Evolutionary conservation across 2,329 filamentous ascomycete species (phyloP).

Genomic region (Pseudogymnoascus sp.): DNA sequence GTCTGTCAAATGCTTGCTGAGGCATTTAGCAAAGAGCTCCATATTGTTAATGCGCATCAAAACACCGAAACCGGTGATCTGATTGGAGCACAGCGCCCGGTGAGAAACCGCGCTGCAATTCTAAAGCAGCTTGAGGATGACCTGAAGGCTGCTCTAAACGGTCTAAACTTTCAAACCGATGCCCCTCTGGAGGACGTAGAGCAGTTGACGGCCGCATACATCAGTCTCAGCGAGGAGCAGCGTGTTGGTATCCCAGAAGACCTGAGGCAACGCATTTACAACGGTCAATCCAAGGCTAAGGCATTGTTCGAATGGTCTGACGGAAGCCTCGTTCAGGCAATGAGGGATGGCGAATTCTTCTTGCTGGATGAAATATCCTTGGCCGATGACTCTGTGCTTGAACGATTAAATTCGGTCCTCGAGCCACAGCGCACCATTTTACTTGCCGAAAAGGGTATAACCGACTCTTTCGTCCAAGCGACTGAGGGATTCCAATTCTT

Average conservation of each 20-base stretch:
- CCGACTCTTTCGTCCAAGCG: conserved; percentile 73
- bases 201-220: conserved; percentile 38
- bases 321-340: conserved; percentile 85
- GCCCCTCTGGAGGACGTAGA: conserved; percentile 56
- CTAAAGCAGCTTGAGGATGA: conserved; percentile 59
- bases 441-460: conserved; percentile 86
- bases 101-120: conserved; percentile 75
- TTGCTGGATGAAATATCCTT: conserved; percentile 96
- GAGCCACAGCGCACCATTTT: conserved; percentile 81
- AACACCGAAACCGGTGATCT: conserved; percentile 97
- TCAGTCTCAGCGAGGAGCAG: conserved; percentile 41
- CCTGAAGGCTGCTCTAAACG: conserved; percentile 42
- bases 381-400: conserved; percentile 93
- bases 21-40: conserved; percentile 65
- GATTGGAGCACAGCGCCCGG: conserved; percentile 87
- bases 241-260: conserved; percentile 28
- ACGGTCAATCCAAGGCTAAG: conserved; percentile 58
- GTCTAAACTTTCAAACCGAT: conserved; percentile 39
- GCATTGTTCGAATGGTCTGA: conserved; percentile 96
- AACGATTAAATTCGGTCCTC: conserved; percentile 91
- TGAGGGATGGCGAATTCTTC: conserved; percentile 86
- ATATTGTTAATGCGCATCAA: conserved; percentile 94
- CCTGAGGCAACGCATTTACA: conserved; percentile 34
- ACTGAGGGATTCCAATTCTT: conserved; percentile 84
- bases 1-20: conserved; percentile 89